These are phyloP conservation scores for Juncus effusus DNA, from an alignment of 176 grass and related monocot species.

Conservation along the genomic window DNA sequence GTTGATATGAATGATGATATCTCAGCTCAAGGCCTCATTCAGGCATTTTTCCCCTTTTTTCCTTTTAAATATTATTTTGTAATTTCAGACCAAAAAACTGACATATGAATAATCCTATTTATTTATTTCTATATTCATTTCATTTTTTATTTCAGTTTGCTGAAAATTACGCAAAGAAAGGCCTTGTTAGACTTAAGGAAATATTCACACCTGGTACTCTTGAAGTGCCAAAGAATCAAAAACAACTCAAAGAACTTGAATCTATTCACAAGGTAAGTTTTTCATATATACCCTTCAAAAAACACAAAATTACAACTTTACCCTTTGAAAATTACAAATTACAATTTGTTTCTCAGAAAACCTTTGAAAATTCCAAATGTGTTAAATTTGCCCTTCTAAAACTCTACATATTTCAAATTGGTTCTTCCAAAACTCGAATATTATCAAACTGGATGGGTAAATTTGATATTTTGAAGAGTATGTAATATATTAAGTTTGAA, in stretches of 20 bases:
- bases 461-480: too few species aligned
- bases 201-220: conserved; percentile 94
- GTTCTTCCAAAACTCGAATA: too few species aligned
- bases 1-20: conserved; percentile 86
- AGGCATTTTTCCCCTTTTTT: conserved; percentile 42
- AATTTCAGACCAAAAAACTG: background rate
- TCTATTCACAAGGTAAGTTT: conserved; percentile 86
- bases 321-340: too few species aligned
- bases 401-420: too few species aligned
- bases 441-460: too few species aligned
- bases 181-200: conserved; percentile 78
- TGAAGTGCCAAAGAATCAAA: conserved; percentile 71
- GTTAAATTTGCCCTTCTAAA: too few species aligned
- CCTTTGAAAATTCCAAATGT: too few species aligned
- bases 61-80: background rate
- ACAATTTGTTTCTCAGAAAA: too few species aligned
- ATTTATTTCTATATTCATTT: too few species aligned
- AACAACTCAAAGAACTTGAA: conserved; percentile 94
- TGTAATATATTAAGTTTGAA: too few species aligned
- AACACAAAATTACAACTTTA: background rate
- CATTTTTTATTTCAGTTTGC: conserved; percentile 58
- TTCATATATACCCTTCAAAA: background rate
- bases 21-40: conserved; percentile 73
- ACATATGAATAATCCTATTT: too few species aligned
- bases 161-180: conserved; percentile 93